Conservation (phyloP, 1,139 yeast genomes). For the Yueomyces sp. region DNA sequence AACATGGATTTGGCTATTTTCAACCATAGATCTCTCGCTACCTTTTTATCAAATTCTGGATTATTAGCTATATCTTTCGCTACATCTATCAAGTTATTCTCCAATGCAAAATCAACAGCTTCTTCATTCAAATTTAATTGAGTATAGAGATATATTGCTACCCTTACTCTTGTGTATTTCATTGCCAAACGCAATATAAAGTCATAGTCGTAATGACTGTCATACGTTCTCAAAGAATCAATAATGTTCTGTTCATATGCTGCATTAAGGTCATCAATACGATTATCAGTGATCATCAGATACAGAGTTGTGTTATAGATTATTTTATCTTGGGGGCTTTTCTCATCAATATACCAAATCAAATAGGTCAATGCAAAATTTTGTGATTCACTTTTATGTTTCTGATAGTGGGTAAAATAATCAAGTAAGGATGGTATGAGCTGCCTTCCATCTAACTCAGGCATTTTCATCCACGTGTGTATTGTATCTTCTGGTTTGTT, state of each 20-base stretch:
- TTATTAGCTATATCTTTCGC: slow-evolving; percentile 37
- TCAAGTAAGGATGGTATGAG: slow-evolving; percentile 67
- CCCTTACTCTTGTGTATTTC: slow-evolving; percentile 40
- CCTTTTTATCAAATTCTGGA: slow-evolving; percentile 27
- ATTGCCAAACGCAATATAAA: slow-evolving; percentile 67
- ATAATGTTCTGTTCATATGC: slow-evolving; percentile 30
- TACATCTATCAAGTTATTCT: slow-evolving; percentile 45
- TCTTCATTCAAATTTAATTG: slow-evolving; percentile 61
- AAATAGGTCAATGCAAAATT: slow-evolving; percentile 62
- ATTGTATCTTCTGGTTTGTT: slow-evolving; percentile 62
- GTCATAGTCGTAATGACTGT: slow-evolving; percentile 40
- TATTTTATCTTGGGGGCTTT: slow-evolving; percentile 34
- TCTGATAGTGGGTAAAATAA: slow-evolving; percentile 40
- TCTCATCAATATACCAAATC: slow-evolving; percentile 44
- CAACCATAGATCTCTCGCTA: slow-evolving; percentile 37
- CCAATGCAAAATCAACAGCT: slow-evolving; percentile 65
- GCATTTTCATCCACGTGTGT: slow-evolving; percentile 62
- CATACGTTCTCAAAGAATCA: slow-evolving; percentile 33
- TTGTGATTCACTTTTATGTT: slow-evolving; percentile 14
- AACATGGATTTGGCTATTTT: slow-evolving; percentile 39
- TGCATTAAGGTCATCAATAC: slow-evolving; percentile 12
- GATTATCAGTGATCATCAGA: slow-evolving; percentile 34
- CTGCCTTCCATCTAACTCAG: slow-evolving; percentile 37
- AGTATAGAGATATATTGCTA: slow-evolving; percentile 63
- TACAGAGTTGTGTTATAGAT: slow-evolving; percentile 68